phyloP scores from a whole-genome alignment of 164 flowering plant genomes.

The Taxillus chinensis region DNA sequence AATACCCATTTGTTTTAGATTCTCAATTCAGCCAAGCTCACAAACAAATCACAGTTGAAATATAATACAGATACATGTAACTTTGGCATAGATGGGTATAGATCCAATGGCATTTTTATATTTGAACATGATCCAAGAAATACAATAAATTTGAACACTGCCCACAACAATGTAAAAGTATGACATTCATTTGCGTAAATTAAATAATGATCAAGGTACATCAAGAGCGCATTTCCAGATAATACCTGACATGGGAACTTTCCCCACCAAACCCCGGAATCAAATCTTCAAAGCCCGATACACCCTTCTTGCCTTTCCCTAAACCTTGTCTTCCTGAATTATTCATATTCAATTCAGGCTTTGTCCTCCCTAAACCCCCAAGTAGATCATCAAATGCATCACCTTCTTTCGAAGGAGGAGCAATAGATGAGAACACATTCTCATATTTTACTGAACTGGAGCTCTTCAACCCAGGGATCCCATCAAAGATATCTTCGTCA shows the following conservation, averaged over 20 bases:
- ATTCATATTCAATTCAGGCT: constrained; percentile 8
- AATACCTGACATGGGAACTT: constrained; percentile 33
- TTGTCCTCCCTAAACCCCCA: constrained; percentile 29
- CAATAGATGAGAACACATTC: constrained; percentile 36
- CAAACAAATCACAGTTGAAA: too few relatives aligned
- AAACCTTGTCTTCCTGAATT: constrained; percentile 14
- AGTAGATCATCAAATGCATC: constrained; percentile 45
- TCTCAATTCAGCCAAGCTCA: too few relatives aligned
- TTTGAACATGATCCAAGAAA: not conserved
- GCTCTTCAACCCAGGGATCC: constrained; percentile 48
- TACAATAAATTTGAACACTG: not conserved
- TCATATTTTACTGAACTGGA: constrained; percentile 30
- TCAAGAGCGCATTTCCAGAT: not conserved
- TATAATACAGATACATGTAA: not conserved
- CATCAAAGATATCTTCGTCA: constrained; percentile 57
- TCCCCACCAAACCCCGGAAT: constrained; percentile 41
- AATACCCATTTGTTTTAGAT: too few relatives aligned
- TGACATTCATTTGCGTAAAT: not conserved
- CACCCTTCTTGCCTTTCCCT: constrained; percentile 16
- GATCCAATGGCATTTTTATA: not conserved
- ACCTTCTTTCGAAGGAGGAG: constrained; percentile 14
- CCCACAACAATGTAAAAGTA: not conserved
- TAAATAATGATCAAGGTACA: not conserved
- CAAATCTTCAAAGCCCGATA: constrained; percentile 44
- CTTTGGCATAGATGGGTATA: not conserved